phyloP scores from a whole-genome alignment of 768 basidiomycete genomes.

The Ramaria rubella region DNA sequence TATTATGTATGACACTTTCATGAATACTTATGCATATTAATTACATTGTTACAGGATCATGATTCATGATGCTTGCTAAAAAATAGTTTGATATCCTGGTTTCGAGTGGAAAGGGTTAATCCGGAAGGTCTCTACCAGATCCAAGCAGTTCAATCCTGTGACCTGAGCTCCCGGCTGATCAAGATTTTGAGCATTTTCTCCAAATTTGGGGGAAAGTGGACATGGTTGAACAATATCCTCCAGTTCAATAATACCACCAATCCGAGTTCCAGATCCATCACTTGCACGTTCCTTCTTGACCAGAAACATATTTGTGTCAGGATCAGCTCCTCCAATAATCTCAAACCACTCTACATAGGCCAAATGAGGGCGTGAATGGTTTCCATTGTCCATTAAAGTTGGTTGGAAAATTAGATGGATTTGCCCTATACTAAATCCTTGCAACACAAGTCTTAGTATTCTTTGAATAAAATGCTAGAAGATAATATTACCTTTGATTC shows the following conservation, averaged over 20 bases:
- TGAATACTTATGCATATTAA: too few relatives aligned
- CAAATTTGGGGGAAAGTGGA: background rate
- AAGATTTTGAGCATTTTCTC: background rate
- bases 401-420: slow-evolving; percentile 14
- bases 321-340: background rate
- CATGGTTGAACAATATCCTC: background rate
- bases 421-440: slow-evolving; percentile 8
- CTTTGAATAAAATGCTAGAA: background rate
- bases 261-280: background rate
- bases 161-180: background rate
- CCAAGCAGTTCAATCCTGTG: background rate
- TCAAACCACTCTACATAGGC: slow-evolving; percentile 24
- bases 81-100: background rate
- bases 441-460: background rate
- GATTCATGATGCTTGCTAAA: too few relatives aligned
- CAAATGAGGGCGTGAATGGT: slow-evolving; percentile 12
- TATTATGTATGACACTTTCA: too few relatives aligned
- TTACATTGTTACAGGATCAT: too few relatives aligned
- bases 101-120: slow-evolving; percentile 2
- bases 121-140: background rate
- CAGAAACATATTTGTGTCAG: background rate
- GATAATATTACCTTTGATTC: background rate
- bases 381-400: background rate
- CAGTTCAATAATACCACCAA: background rate
- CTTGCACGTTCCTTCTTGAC: background rate